A percentile compares a stretch with the other conserved stretches of the same genome.
phyloP scores from a whole-genome alignment of 176 grass and related monocot species.

The Oryza coarctata region DNA sequence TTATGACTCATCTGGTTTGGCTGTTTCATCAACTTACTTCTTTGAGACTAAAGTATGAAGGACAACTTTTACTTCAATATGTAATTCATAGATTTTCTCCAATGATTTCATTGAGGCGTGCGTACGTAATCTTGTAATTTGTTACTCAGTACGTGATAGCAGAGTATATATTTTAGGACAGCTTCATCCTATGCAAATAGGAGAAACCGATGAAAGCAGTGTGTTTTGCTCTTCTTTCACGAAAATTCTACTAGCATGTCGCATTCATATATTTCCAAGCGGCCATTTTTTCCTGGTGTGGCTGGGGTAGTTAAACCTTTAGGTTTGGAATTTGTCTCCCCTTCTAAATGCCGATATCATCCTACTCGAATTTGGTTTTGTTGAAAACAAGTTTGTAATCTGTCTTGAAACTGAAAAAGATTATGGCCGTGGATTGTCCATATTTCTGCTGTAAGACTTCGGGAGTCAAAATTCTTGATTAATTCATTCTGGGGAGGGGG shows the following conservation, averaged over 20 bases:
- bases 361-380: not conserved
- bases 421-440: not conserved
- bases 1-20: slow-evolving; percentile 68
- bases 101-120: not conserved
- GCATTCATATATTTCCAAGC: not conserved
- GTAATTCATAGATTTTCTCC: slow-evolving; percentile 5
- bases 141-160: not conserved
- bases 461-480: not conserved
- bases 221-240: not conserved
- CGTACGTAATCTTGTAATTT: not conserved
- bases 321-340: not conserved
- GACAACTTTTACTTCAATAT: not conserved
- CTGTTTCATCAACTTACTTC: slow-evolving; percentile 86
- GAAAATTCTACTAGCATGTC: not conserved
- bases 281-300: not conserved
- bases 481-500: not conserved
- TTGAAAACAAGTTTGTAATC: not conserved
- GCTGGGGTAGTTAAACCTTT: not conserved
- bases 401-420: not conserved
- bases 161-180: not conserved
- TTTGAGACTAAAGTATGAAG: slow-evolving; percentile 68
- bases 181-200: not conserved
- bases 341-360: not conserved
- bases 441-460: not conserved
- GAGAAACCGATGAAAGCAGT: not conserved